Percentiles rank a stretch among this genome's conserved stretches.
Conservation (phyloP, 495 filamentous ascomycete genomes). For the Penicillium nucicola region DNA sequence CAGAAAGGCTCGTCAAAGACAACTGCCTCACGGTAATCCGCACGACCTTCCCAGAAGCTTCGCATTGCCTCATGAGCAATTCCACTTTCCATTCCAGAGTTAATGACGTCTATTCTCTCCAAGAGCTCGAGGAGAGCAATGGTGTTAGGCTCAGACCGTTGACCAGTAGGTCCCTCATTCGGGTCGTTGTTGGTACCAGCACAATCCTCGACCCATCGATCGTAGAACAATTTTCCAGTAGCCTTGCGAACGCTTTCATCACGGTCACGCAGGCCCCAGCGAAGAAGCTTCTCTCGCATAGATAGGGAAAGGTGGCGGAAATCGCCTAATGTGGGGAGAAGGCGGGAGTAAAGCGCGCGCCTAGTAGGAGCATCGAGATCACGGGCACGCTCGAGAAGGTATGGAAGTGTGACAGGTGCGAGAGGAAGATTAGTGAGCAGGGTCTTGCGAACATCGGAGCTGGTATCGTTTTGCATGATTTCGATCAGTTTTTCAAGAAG, state of each 20-base stretch:
- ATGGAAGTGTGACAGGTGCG: slow-evolving; percentile 76
- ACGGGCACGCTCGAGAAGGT: slow-evolving; percentile 84
- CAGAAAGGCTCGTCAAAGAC: slow-evolving; percentile 84
- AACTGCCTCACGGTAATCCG: slow-evolving; percentile 82
- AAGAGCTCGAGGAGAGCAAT: slow-evolving; percentile 83
- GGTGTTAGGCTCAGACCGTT: slow-evolving; percentile 60
- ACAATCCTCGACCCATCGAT: slow-evolving; percentile 95
- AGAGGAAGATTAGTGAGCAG: slow-evolving; percentile 88
- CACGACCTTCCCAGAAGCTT: slow-evolving; percentile 91
- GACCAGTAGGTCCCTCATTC: slow-evolving; percentile 40
- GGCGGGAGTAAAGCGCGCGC: slow-evolving; percentile 78
- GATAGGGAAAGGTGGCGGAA: slow-evolving; percentile 94
- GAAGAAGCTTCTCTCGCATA: slow-evolving; percentile 92
- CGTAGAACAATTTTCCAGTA: slow-evolving; percentile 82
- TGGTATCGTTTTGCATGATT: slow-evolving; percentile 90
- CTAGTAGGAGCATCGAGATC: slow-evolving; percentile 83
- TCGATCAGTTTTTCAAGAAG: slow-evolving; percentile 82
- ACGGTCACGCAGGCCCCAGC: slow-evolving; percentile 92
- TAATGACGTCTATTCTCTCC: slow-evolving; percentile 89
- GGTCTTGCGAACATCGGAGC: slow-evolving; percentile 84
- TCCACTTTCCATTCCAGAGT: slow-evolving; percentile 84
- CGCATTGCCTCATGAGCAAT: slow-evolving; percentile 90
- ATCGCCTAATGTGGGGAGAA: slow-evolving; percentile 88
- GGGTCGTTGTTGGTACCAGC: slow-evolving; percentile 57
- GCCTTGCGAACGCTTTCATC: slow-evolving; percentile 94